Evolutionary conservation across 495 filamentous ascomycete species (phyloP).

Genomic region (Xylaria bambusicola): DNA sequence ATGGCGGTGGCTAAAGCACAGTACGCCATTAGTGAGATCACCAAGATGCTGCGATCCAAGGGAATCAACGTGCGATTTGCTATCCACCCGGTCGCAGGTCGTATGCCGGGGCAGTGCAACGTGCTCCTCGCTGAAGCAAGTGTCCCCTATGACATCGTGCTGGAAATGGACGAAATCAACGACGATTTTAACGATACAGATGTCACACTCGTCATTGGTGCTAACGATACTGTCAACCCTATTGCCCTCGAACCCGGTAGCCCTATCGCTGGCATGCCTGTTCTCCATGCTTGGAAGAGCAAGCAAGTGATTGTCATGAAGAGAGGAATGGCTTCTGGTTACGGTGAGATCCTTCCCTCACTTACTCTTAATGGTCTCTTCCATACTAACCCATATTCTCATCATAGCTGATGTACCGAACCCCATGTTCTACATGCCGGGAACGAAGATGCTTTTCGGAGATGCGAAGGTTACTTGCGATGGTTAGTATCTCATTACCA

Average conservation of each 20-base stretch:
- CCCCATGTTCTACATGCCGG: slow-evolving; percentile 85
- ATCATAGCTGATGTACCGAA: slow-evolving; percentile 73
- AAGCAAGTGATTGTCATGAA: slow-evolving; percentile 90
- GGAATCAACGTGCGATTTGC: slow-evolving; percentile 81
- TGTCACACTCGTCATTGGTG: slow-evolving; percentile 81
- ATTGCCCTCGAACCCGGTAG: slow-evolving; percentile 78
- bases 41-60: slow-evolving; percentile 64
- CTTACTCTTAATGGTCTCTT: not conserved
- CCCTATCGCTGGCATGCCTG: slow-evolving; percentile 82
- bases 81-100: slow-evolving; percentile 79
- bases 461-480: slow-evolving; percentile 81
- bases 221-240: slow-evolving; percentile 84
- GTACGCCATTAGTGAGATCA: slow-evolving; percentile 80
- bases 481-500: slow-evolving; percentile 49
- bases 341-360: slow-evolving; percentile 53
- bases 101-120: slow-evolving; percentile 88
- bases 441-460: slow-evolving; percentile 81
- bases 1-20: slow-evolving; percentile 89
- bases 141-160: slow-evolving; percentile 81
- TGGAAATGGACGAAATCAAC: slow-evolving; percentile 92
- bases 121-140: slow-evolving; percentile 79
- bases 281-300: slow-evolving; percentile 85
- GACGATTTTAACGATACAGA: slow-evolving; percentile 82
- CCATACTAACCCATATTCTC: slow-evolving; percentile 12
- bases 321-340: slow-evolving; percentile 76